Percentiles rank a stretch among this genome's conserved stretches.
phyloP scores from a whole-genome alignment of 495 filamentous ascomycete species.

The Tuber magnatum region DNA sequence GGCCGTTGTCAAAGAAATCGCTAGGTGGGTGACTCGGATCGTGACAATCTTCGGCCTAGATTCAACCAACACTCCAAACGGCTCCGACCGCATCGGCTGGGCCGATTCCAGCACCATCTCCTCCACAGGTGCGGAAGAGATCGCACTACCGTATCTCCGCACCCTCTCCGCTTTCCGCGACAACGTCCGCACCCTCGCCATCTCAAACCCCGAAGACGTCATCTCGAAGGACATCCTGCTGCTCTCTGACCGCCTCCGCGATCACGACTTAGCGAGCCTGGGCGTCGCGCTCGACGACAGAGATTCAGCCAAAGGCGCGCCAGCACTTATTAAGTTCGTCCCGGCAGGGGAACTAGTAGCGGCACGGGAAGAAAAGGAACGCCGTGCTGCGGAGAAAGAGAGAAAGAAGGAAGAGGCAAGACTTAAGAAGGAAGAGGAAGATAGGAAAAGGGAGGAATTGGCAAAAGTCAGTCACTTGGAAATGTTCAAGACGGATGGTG shows the following conservation, averaged over 20 bases:
- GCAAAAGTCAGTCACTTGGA: slow-evolving; percentile 40
- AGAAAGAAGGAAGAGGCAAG: slow-evolving; percentile 57
- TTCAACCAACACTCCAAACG: slow-evolving; percentile 51
- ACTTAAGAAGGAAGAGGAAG: slow-evolving; percentile 50
- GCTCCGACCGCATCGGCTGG: slow-evolving; percentile 68
- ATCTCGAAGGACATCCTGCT: slow-evolving; percentile 56
- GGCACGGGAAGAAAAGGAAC: slow-evolving; percentile 63
- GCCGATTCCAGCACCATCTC: slow-evolving; percentile 53
- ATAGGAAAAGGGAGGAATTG: slow-evolving; percentile 49
- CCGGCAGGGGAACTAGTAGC: slow-evolving; percentile 61
- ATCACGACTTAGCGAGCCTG: slow-evolving; percentile 67
- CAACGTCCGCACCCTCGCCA: slow-evolving; percentile 55
- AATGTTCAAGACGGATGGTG: slow-evolving; percentile 63
- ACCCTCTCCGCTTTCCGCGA: slow-evolving; percentile 62
- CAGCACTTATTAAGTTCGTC: slow-evolving; percentile 78
- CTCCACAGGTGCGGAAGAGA: slow-evolving; percentile 44
- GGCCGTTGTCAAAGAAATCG: slow-evolving; percentile 52
- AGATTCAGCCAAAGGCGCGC: slow-evolving; percentile 50
- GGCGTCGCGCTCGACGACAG: slow-evolving; percentile 86
- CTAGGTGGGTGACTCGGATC: slow-evolving; percentile 74
- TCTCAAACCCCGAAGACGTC: slow-evolving; percentile 48
- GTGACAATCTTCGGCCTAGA: slow-evolving; percentile 83
- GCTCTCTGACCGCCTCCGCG: slow-evolving; percentile 72
- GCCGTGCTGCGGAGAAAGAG: slow-evolving; percentile 50
- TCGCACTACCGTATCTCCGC: slow-evolving; percentile 59